Evolutionary conservation across 1,139 yeast genomes (phyloP), one percentile per base, ranked within the genome.

Genomic region (Debaryomyces robertsiae): DNA sequence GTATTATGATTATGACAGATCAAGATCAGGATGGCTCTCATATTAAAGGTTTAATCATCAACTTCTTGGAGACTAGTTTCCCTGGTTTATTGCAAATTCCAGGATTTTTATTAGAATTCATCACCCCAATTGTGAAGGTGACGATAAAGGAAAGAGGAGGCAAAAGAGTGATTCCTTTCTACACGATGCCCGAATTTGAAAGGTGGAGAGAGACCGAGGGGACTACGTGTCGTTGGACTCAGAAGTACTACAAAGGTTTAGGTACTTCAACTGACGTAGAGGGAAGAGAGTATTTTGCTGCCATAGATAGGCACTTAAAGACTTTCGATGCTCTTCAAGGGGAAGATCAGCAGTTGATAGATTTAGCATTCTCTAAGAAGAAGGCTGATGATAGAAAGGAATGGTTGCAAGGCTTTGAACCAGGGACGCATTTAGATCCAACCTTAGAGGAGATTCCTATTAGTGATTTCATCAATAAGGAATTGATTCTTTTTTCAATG

Each of bases 11-110:
- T 58, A 94, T 94, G 98, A 90, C 99, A 4, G 99, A 94, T 86
- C 99, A 94, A 67, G 99, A 94, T 87, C 96, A 91, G 56, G 99
- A 94, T 75, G 99, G 99, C 45, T 87, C 96, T 15, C 99, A 94
- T 70, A 94, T 94, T 59, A 94, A 94, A 62, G 99, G 99, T 48
- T 77, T 94, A 53, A 80, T 94, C 47, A 94, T 94, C 57, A 94
- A 94, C 61, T 94, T 93, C 58, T 69, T 94, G 46, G 98, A 93
- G 62, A 79, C 94, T 4, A 86, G 96, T 34, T 94, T 94, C 68
- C 98, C 98, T 1, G 98, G 98, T 1, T 70, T 94, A 49, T 72
- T 94, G 32, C 86, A 85, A 46, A 78, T 93, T 39, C 97, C 98
- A 0, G 98, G 96, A 0, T 94, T 94, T 54, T 70, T 94, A 52